Percentiles rank a stretch among this genome's conserved stretches.
Conservation (phyloP, 2,329 filamentous ascomycete genomes). For the Ceratocystis diversiconidia region DNA sequence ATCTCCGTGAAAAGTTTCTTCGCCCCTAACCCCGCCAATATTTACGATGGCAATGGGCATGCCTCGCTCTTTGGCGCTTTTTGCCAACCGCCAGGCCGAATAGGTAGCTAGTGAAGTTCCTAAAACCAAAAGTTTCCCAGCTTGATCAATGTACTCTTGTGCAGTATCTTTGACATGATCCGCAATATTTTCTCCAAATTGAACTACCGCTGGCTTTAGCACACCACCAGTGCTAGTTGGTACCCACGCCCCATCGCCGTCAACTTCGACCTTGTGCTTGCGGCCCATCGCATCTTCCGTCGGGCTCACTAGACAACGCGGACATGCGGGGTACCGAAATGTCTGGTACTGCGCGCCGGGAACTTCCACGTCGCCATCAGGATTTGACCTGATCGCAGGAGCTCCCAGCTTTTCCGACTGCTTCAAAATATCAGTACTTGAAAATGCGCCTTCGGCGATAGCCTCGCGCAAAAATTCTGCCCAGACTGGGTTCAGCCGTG, state of each 20-base stretch:
- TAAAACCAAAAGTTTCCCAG: conserved; percentile 60
- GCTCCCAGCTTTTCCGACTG: conserved; percentile 54
- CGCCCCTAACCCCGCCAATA: conserved; percentile 67
- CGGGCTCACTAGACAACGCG: conserved; percentile 52
- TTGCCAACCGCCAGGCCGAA: conserved; percentile 82
- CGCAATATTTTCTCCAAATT: conserved; percentile 88
- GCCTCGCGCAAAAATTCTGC: conserved; percentile 58
- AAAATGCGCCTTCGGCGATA: conserved; percentile 40
- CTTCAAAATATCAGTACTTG: conserved; percentile 12
- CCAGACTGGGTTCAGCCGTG: conserved; percentile 76
- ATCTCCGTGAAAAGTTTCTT: conserved; percentile 54
- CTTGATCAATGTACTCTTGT: conserved; percentile 64
- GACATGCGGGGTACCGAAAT: conserved; percentile 84
- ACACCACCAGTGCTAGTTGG: conserved; percentile 56
- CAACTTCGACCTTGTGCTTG: conserved; percentile 46
- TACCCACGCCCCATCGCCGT: conserved; percentile 60
- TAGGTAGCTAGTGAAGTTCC: conserved; percentile 90
- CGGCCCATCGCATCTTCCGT: not conserved
- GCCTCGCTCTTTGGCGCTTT: conserved; percentile 62
- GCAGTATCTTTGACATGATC: conserved; percentile 55
- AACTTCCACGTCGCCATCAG: conserved; percentile 87
- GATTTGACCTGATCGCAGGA: conserved; percentile 68
- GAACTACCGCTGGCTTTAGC: conserved; percentile 82
- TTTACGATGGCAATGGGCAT: conserved; percentile 85
- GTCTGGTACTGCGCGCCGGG: conserved; percentile 76